Base-by-base conservation (phyloP, 2,329 filamentous ascomycete genomes). In the Ascochyta koolunga region DNA sequence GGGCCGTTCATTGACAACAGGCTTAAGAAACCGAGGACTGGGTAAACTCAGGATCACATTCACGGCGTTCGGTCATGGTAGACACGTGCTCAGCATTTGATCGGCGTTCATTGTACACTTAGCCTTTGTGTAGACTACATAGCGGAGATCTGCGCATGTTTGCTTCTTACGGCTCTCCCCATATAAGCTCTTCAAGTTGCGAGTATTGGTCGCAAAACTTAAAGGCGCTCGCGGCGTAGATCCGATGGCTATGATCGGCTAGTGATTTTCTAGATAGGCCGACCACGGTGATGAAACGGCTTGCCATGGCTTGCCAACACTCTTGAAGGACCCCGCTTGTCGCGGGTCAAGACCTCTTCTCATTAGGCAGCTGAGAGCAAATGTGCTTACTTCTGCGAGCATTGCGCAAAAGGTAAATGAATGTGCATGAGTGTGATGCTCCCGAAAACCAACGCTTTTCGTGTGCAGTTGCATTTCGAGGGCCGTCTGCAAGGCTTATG, bases 1-100 rank as follows among this genome's bases (percentile, higher is more conserved):
- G 51, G 51, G n/a, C 51, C 51, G 6, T 54, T 74, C 39, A 68
- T 74, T 33, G 60, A 63, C 13, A 50, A 50, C 25, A 44, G 40
- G 36, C 45, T 45, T 18, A 74, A 71, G 58, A 69, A 66, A 47
- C 67, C 68, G 8, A 63, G 54, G 43, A 68, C 52, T 18, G 64
- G 66, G 18, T 72, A 45, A 54, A 29, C 3, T 38, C 5, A 15
- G 32, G 24, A 15, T 19, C 35, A 18, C 16, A 13, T 45, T 1
- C 13, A 24, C 6, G 42, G 47, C 42, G 25, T 48, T 58, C 16
- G 36, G 40, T 15, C 9, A n/a, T 18, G 19, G 19, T 22, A 13
- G 24, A 16, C 32, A 24, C 35, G 29, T 19, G 19, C 31, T 41
- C 21, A 50, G 51, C 51, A 59, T 52, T 31, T 56, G 18, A 31